Evolutionary conservation across 352 stramenopile species (phyloP).

Genomic region (Phytophthora sojae): DNA sequence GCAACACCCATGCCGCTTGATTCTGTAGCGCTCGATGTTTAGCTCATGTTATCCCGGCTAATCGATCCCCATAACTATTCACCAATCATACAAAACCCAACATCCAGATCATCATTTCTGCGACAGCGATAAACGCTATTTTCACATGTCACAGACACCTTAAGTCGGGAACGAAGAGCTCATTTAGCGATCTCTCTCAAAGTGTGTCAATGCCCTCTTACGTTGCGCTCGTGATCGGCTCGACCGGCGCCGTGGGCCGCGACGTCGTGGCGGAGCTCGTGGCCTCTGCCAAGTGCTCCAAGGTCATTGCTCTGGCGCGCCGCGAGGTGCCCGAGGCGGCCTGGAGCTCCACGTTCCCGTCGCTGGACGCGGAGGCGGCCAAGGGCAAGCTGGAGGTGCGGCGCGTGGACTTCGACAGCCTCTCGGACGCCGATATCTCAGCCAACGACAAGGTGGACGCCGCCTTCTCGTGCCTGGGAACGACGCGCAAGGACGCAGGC

Average conservation of each 20-base stretch:
- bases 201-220: constrained; percentile 38
- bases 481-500: constrained; percentile 74
- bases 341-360: constrained; percentile 60
- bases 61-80: no score
- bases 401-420: constrained; percentile 61
- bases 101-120: neutral
- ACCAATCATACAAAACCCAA: neutral
- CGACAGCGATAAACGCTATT: neutral
- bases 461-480: constrained; percentile 78
- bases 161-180: constrained; percentile 6
- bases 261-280: constrained; percentile 79
- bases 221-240: constrained; percentile 76
- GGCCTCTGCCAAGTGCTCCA: constrained; percentile 62
- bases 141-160: constrained; percentile 14
- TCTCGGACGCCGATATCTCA: constrained; percentile 46
- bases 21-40: no score
- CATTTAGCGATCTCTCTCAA: constrained; percentile 14
- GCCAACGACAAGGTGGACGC: constrained; percentile 61
- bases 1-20: no score
- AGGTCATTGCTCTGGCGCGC: constrained; percentile 75
- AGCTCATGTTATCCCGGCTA: no score
- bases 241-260: constrained; percentile 75
- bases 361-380: constrained; percentile 47
- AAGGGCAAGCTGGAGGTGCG: constrained; percentile 70
- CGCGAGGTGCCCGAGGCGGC: constrained; percentile 60